A percentile compares a stretch with the other conserved stretches of the same genome.
These are phyloP conservation scores for Datisca glomerata DNA, from an alignment of 306 rosid species.

Conservation along the genomic window DNA sequence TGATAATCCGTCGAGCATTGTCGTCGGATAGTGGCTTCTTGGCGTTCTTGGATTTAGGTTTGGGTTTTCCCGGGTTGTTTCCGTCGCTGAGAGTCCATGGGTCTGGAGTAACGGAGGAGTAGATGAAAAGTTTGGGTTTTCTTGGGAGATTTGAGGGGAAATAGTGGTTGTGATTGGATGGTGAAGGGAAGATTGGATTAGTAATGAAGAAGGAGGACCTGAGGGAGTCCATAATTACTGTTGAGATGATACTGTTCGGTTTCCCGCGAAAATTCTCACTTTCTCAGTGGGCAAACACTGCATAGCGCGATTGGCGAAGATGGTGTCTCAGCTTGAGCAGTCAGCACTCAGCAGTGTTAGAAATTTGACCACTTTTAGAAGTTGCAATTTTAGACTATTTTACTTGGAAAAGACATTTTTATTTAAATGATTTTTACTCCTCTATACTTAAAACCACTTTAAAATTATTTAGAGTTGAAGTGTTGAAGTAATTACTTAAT, in stretches of 20 bases:
- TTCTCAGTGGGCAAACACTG: no score
- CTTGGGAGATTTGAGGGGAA: not conserved
- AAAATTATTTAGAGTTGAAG: no score
- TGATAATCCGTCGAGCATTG: conserved; percentile 89
- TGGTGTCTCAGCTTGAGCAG: no score
- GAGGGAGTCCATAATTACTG: conserved; percentile 46
- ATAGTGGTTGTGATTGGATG: conserved; percentile 4
- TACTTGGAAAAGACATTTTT: no score
- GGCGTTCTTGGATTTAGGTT: conserved; percentile 37
- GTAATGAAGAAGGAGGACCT: conserved; percentile 37
- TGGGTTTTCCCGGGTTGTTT: conserved; percentile 46
- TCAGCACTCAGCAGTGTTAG: no score
- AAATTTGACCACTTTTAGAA: no score
- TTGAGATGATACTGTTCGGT: no score
- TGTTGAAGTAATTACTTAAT: no score
- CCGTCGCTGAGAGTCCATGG: conserved; percentile 68
- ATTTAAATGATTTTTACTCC: no score
- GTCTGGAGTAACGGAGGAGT: conserved; percentile 44
- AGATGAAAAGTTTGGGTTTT: conserved; percentile 8
- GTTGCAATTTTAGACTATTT: no score
- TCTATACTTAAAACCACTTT: no score
- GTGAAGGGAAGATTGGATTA: conserved; percentile 10
- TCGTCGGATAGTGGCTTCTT: conserved; percentile 76
- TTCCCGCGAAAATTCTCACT: conserved; percentile 2
- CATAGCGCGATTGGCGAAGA: no score